Evolutionary conservation across 2,329 filamentous ascomycete species (phyloP).

Genomic region (Colletotrichum sp.): DNA sequence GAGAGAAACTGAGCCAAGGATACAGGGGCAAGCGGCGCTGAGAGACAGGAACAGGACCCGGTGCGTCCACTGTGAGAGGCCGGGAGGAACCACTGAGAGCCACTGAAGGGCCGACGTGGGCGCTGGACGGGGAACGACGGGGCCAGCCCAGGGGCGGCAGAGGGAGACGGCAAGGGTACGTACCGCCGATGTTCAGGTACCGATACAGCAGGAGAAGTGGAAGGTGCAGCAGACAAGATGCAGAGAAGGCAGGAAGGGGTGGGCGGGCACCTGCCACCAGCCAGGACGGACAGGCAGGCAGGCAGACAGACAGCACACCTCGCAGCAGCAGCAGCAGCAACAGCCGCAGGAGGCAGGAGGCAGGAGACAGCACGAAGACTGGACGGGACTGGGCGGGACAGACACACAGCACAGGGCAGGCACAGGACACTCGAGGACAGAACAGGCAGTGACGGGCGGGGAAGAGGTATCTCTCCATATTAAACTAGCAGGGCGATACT

Average conservation of each 20-base stretch:
- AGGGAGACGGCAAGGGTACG: not conserved
- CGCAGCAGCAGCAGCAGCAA: not conserved
- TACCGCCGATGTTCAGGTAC: not conserved
- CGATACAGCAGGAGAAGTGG: not conserved
- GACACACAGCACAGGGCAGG: not conserved
- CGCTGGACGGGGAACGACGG: not conserved
- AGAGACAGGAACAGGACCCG: slow-evolving; percentile 6
- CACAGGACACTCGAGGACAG: not conserved
- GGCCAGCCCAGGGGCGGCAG: not conserved
- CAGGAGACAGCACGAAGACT: not conserved
- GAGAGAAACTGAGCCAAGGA: not conserved
- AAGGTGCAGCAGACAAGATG: not conserved
- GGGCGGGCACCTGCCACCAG: not conserved
- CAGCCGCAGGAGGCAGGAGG: not conserved
- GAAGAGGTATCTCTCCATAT: not conserved
- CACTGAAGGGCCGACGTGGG: not conserved
- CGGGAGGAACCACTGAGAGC: not conserved
- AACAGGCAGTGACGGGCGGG: not conserved
- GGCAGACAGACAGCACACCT: not conserved
- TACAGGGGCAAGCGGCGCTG: not conserved
- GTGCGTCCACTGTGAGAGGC: not conserved
- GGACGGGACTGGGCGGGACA: not conserved
- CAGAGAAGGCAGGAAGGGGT: not conserved
- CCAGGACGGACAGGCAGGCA: not conserved
- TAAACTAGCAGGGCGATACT: not conserved